These are phyloP conservation scores for sweet orange (Citrus sinensis) DNA, from an alignment of 345 rosid genomes.

Conservation along the genomic window DNA sequence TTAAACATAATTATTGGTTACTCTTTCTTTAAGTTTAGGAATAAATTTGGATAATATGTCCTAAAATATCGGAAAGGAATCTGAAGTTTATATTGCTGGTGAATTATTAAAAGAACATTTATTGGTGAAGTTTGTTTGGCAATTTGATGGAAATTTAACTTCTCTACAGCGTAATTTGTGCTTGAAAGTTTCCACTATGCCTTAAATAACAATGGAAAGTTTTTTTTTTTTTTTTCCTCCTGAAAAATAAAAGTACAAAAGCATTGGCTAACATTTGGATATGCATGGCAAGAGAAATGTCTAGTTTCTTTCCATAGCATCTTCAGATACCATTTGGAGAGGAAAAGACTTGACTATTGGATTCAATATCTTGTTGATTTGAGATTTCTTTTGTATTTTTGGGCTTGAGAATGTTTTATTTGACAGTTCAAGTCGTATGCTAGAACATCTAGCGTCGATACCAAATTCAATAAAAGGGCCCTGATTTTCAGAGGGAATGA, in stretches of 20 bases:
- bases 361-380: neutral
- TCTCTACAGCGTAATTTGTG: neutral
- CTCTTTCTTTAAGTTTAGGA: neutral
- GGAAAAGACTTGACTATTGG: neutral
- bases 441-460: neutral
- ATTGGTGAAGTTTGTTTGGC: neutral
- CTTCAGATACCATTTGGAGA: neutral
- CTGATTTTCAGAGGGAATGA: neutral
- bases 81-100: neutral
- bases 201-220: neutral
- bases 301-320: neutral
- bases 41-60: neutral
- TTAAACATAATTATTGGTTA: neutral
- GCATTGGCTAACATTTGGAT: neutral
- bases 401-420: neutral
- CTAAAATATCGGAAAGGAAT: neutral
- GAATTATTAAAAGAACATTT: neutral
- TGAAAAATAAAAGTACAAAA: neutral
- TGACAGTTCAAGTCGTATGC: neutral
- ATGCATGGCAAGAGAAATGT: neutral
- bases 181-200: neutral
- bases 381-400: neutral
- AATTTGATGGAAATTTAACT: conserved; percentile 1
- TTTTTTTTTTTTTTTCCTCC: neutral
- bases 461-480: neutral